phyloP scores from a whole-genome alignment of 2,329 filamentous ascomycete genomes.

The Tolypocladium sp. region DNA sequence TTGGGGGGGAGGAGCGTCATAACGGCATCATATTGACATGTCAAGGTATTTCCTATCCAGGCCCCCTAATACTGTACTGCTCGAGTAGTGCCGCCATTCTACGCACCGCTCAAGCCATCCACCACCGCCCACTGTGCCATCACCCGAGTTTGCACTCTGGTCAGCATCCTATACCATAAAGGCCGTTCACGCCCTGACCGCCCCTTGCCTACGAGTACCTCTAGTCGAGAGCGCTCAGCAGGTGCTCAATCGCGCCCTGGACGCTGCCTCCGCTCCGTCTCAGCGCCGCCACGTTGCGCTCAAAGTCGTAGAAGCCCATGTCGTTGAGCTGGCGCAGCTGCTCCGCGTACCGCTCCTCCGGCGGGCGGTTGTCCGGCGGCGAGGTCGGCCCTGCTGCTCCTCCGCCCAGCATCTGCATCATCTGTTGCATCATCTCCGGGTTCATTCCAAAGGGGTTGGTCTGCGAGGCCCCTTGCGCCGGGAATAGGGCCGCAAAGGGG shows the following conservation, averaged over 20 bases:
- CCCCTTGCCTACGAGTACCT: no score
- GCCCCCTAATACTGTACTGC: background rate
- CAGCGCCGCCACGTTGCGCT: slow-evolving; percentile 81
- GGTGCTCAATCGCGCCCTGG: slow-evolving; percentile 77
- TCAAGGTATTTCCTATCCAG: background rate
- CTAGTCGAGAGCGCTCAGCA: slow-evolving; percentile 36
- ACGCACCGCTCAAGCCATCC: background rate
- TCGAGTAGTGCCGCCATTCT: background rate
- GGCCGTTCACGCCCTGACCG: background rate
- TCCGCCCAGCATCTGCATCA: slow-evolving; percentile 38
- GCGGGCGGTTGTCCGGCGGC: slow-evolving; percentile 74
- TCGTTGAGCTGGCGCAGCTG: slow-evolving; percentile 92
- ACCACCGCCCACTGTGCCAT: background rate
- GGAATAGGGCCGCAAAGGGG: slow-evolving; percentile 60
- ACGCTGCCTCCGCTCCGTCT: slow-evolving; percentile 87
- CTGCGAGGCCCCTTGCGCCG: slow-evolving; percentile 17
- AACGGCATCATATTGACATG: background rate
- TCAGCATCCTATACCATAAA: background rate
- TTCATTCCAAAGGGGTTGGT: slow-evolving; percentile 37
- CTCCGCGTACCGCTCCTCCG: slow-evolving; percentile 85
- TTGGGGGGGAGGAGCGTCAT: background rate
- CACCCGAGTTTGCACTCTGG: background rate
- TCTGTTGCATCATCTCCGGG: slow-evolving; percentile 46
- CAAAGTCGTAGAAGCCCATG: slow-evolving; percentile 98
- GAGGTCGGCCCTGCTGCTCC: slow-evolving; percentile 30